These are phyloP conservation scores for Myotisia sp. DNA, from an alignment of 2,329 filamentous ascomycete species.

Conservation along the genomic window DNA sequence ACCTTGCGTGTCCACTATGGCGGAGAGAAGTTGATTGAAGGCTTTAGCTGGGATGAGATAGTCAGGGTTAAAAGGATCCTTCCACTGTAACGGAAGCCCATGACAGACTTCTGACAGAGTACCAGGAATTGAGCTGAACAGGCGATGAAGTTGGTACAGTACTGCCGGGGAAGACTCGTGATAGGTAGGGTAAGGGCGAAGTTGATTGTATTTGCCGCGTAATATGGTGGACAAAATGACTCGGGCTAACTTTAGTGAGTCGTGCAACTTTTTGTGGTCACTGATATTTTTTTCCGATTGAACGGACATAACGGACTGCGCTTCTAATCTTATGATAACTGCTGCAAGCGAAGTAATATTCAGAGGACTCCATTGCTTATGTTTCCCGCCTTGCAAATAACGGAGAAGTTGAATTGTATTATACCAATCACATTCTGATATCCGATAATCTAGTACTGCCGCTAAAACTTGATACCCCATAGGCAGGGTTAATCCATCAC, in stretches of 20 bases:
- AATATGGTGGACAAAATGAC: conserved; percentile 23
- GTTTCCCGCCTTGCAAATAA: conserved; percentile 21
- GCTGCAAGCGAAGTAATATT: conserved; percentile 24
- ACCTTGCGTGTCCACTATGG: conserved; percentile 38
- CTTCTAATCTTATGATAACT: conserved; percentile 28
- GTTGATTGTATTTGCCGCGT: conserved; percentile 22
- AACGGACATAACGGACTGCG: neutral
- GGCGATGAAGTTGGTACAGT: conserved; percentile 18
- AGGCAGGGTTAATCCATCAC: conserved; percentile 20
- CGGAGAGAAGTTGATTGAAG: conserved; percentile 41
- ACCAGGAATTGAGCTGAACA: conserved; percentile 23
- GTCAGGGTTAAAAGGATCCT: conserved; percentile 10
- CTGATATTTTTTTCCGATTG: neutral
- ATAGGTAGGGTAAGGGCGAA: conserved; percentile 8
- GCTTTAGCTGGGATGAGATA: conserved; percentile 23
- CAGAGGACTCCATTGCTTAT: conserved; percentile 25
- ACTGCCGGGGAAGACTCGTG: conserved; percentile 10
- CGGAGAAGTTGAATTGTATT: conserved; percentile 20
- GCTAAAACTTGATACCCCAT: conserved; percentile 24
- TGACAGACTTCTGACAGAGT: conserved; percentile 18
- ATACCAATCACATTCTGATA: conserved; percentile 23
- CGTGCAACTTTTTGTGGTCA: conserved; percentile 8
- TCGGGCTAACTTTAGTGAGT: conserved; percentile 17
- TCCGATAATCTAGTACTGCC: conserved; percentile 22
- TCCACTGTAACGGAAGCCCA: conserved; percentile 12